Evolutionary conservation across 2,329 filamentous ascomycete genomes (phyloP).

Genomic region (Nothopassalora personata): DNA sequence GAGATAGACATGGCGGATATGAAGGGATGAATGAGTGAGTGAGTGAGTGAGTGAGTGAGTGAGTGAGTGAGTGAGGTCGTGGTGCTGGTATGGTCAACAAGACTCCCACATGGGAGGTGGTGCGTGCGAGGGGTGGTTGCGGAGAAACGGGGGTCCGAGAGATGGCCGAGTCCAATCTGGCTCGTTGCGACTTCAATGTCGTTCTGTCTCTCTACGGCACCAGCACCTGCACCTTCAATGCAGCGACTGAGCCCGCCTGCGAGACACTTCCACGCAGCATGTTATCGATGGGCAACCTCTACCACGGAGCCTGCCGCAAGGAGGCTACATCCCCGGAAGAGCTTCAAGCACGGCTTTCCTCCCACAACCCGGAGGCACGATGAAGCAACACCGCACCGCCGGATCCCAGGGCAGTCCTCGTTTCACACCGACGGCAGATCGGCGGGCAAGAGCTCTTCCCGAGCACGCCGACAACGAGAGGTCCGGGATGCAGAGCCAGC

Average conservation of each 20-base stretch:
- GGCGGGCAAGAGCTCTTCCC: too few relatives aligned
- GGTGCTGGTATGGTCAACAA: too few relatives aligned
- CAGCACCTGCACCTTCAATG: constrained; percentile 4
- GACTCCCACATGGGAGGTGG: background rate
- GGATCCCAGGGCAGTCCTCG: too few relatives aligned
- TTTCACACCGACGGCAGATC: too few relatives aligned
- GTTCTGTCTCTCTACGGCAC: background rate
- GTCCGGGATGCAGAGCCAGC: background rate
- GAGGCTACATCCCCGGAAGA: background rate
- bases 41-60: too few relatives aligned
- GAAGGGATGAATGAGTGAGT: background rate
- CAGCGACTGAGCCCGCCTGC: constrained; percentile 13
- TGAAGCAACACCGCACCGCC: background rate
- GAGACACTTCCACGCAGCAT: constrained; percentile 41
- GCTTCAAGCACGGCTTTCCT: background rate
- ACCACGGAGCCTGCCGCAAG: background rate
- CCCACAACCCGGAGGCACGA: background rate
- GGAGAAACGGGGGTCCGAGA: constrained; percentile 12
- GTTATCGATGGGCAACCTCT: constrained; percentile 41
- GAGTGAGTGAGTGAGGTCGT: too few relatives aligned
- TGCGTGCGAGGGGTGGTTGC: background rate
- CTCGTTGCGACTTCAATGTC: background rate
- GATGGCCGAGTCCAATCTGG: background rate
- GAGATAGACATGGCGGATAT: constrained; percentile 15
- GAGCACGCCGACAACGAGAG: background rate